Base-by-base conservation (phyloP, 495 filamentous ascomycete species). In the Talaromyces wortmannii region DNA sequence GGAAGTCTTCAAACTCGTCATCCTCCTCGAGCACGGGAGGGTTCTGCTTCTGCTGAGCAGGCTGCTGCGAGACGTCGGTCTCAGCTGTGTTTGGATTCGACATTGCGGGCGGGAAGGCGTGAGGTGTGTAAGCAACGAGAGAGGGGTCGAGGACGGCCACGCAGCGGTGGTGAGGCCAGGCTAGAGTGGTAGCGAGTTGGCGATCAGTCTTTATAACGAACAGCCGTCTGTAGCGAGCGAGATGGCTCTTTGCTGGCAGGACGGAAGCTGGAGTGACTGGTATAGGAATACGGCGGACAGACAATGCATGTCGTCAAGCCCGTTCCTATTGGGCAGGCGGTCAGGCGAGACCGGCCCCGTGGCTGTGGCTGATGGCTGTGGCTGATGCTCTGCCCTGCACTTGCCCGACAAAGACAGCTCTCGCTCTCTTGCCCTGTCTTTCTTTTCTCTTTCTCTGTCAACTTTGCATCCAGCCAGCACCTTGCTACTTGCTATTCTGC, bases 1-100 rank as follows among this genome's bases (percentile, higher is more conserved):
- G 95, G 70, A 98, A 98, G 70, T 98, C 94, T 71, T 98, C 94
- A 61, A 98, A 98, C 75, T 98, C 94, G 68, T 98, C 94, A 63
- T 98, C 94, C 64, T 98, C 94, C 65, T 96, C 94, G 18, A 97
- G 77, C 32, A 88, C 83, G 52, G 87, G 77, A 45, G 82, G 75
- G 51, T 78, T 79, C 62, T 84, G 75, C 53, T 74, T 71, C 49
- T 67, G 57, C 48, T 64, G 55, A 13, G 47, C 31, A 33, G 68
- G 64, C 47, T 77, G 68, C 55, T 77, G 67, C 16, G 74, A 62
- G 54, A 67, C 55, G 47, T 73, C 71, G 57, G 64, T 56, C 63
- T 75, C 32, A 11, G 52, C 42, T 42, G 43, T 53, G 40, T n/a
- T 70, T 52, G 69, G 55, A 61, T 73, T 74, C 59, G 73, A 77